phyloP scores from a whole-genome alignment of 1,284 basidiomycete species.

The Puccinia triticina region DNA sequence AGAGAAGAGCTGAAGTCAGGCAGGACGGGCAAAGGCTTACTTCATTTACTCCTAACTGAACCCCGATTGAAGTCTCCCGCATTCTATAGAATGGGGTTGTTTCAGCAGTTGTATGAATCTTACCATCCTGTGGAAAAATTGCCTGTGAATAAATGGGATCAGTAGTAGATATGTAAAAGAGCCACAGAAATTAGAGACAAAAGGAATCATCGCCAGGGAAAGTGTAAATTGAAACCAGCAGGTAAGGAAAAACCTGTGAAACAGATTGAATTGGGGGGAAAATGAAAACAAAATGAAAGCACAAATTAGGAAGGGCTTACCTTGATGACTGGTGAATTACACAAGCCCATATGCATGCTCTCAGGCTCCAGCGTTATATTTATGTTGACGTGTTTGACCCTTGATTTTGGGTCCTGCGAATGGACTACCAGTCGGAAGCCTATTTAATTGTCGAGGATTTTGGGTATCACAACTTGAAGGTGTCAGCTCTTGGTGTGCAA shows the following conservation, averaged over 20 bases:
- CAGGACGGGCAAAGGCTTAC: neutral
- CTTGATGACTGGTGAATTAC: too few relatives aligned
- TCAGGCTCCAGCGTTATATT: neutral
- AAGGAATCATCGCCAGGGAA: neutral
- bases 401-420: slow-evolving; percentile 5
- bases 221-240: neutral
- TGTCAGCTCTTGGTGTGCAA: neutral
- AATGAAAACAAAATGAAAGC: neutral
- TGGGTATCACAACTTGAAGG: neutral
- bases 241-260: too few relatives aligned
- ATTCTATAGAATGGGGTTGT: neutral
- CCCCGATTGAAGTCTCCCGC: neutral
- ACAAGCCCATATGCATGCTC: neutral
- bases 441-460: neutral
- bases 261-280: neutral
- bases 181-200: too few relatives aligned
- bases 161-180: too few relatives aligned
- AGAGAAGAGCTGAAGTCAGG: neutral
- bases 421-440: neutral
- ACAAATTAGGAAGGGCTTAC: neutral
- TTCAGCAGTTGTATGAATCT: neutral
- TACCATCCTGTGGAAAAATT: neutral
- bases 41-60: neutral
- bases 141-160: neutral
- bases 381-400: neutral